Evolutionary conservation across 257 asterid species (phyloP), one percentile per base, ranked within the genome.

Genomic region (Scutellaria barbata): DNA sequence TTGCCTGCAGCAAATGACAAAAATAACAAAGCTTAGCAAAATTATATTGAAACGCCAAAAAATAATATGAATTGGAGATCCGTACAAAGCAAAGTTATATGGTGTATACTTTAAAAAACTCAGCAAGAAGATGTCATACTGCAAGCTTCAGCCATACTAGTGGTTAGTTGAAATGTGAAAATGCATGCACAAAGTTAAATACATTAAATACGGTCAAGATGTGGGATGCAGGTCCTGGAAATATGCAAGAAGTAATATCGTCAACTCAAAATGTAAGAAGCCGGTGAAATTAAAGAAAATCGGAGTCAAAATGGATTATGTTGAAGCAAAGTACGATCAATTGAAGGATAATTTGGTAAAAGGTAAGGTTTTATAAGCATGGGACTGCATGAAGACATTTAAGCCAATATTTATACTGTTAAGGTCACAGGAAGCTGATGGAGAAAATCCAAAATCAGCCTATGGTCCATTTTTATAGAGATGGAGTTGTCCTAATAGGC

Each of bases 1-100:
- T 87, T 66, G 98, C 96, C 98, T 92, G 90, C 89, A 83, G 72
- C 1, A 20, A 14, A 77, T 20, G 60, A 66, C 76, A 57, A 43
- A 30, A 77, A 20, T 45, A 67, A 62, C 57, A 71, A 74, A 46
- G 46, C 25, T 81, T 69, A 80, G 74, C 17, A 54, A 68, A 56
- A 64, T 17, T 59, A 58, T 62, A 68, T 14, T n/a, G 62, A 68
- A 61, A 58, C 25, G 51, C 35, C 39, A 18, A 53, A 60, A 20
- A 37, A 61, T 10, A 56, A 33, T 57, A 40, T 20, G 20, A 57
- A 25, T n/a, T 56, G 47, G 60, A 63, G 33, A 42, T 43, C 8
- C 33, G 50, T 71, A 68, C 63, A 18, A 47, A 52, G 41, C 47
- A 25, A 43, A 66, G 46, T 51, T 11, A 43, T 40, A 51, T 56